These are phyloP conservation scores for Saturnispora zaruensis DNA, from an alignment of 805 yeast species.

Conservation along the genomic window DNA sequence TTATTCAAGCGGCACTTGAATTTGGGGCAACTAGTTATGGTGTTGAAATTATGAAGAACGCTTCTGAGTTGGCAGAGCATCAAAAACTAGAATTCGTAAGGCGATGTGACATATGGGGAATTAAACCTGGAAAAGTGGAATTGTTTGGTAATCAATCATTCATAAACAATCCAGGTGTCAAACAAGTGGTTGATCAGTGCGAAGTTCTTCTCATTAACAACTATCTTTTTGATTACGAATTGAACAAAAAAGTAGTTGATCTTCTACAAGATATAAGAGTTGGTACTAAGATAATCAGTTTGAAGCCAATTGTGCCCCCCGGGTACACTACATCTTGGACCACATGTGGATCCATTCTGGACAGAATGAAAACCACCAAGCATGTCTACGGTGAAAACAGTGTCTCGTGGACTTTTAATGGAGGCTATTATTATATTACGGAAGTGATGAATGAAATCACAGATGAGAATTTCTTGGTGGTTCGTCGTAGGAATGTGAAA, in stretches of 20 bases:
- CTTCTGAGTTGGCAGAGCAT: slow-evolving; percentile 54
- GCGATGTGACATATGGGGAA: slow-evolving; percentile 56
- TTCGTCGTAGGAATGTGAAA: slow-evolving; percentile 19
- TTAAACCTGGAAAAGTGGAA: slow-evolving; percentile 46
- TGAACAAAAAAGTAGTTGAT: slow-evolving; percentile 57
- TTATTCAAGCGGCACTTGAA: slow-evolving; percentile 81
- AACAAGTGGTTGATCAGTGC: slow-evolving; percentile 45
- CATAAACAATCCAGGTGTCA: slow-evolving; percentile 53
- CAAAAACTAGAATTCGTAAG: slow-evolving; percentile 53
- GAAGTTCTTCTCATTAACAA: slow-evolving; percentile 76
- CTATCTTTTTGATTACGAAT: slow-evolving; percentile 68
- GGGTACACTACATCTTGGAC: slow-evolving; percentile 56
- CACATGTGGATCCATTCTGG: slow-evolving; percentile 48
- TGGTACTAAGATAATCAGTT: slow-evolving; percentile 72
- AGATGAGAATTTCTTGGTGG: slow-evolving; percentile 26
- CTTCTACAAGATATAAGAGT: slow-evolving; percentile 55
- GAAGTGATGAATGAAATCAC: slow-evolving; percentile 41
- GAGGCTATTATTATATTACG: slow-evolving; percentile 70
- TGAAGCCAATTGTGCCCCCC: slow-evolving; percentile 71
- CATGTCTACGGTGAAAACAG: slow-evolving; percentile 58
- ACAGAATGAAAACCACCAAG: slow-evolving; percentile 54
- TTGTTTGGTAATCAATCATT: slow-evolving; percentile 65
- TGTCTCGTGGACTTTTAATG: slow-evolving; percentile 88
- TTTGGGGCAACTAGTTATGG: slow-evolving; percentile 81
- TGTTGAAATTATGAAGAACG: slow-evolving; percentile 81